Conservation (phyloP, 495 filamentous ascomycete species). For the Eremomyces bilateralis region DNA sequence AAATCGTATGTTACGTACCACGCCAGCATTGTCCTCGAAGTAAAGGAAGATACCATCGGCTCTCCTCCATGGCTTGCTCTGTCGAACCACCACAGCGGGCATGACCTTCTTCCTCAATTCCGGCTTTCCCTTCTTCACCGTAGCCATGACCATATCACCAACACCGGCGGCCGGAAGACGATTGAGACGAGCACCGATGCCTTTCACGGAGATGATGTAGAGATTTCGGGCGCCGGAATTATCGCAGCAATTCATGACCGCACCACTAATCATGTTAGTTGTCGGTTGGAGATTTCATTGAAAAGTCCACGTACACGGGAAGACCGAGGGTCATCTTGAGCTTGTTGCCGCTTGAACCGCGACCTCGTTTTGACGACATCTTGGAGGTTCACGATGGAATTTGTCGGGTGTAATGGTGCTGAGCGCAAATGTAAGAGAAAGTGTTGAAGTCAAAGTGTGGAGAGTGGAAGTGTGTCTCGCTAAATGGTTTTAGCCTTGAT, state of each 20-base stretch:
- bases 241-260: slow-evolving; percentile 93
- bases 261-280: slow-evolving; percentile 38
- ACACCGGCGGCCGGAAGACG: slow-evolving; percentile 93
- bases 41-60: slow-evolving; percentile 96
- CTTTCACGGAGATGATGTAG: slow-evolving; percentile 99
- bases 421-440: no score
- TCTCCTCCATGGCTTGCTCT: slow-evolving; percentile 98
- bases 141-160: slow-evolving; percentile 99
- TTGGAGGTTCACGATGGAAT: no score
- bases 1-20: no score
- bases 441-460: no score
- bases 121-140: slow-evolving; percentile 99
- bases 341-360: slow-evolving; percentile 96
- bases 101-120: slow-evolving; percentile 99
- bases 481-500: no score
- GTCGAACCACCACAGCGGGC: slow-evolving; percentile 92
- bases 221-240: slow-evolving; percentile 97
- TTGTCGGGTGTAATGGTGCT: no score
- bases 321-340: slow-evolving; percentile 99
- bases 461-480: no score
- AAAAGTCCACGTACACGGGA: slow-evolving; percentile 58
- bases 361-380: slow-evolving; percentile 34
- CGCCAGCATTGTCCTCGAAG: slow-evolving; percentile 99
- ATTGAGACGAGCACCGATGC: slow-evolving; percentile 96
- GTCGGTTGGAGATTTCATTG: slow-evolving; percentile 8